Evolutionary conservation across 306 rosid genomes (phyloP), one percentile per base, ranked within the genome.

Genomic region (Myrica gale): DNA sequence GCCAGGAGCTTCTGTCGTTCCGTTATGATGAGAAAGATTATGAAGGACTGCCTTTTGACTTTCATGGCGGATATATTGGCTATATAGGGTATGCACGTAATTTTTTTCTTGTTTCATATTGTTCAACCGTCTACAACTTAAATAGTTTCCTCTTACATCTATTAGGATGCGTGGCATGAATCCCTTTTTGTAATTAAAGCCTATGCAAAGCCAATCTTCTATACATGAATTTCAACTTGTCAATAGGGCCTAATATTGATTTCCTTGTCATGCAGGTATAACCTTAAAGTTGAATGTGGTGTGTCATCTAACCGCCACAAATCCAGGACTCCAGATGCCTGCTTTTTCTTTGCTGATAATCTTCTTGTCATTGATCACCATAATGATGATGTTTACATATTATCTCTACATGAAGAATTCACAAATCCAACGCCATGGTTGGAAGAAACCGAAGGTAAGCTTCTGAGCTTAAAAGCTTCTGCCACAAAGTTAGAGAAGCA

Each of bases 51-150:
- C 99, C 99, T 8, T 96, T 96, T 74, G 98, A 96, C 83, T 96
- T 96, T 76, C 88, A 89, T 68, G 93, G 99, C 57, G 99, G 99
- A 87, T 96, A 85, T 86, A 81, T 96, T 79, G 99, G 99, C 85
- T 96, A 92, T 83, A 79, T 96, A 0, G 99, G 99, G 98, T 96
- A 89, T 70, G 98, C 84, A 78, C 73, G 75, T 48, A 52, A 43
- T 77, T 68, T 71, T 80, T 6, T 80, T 77, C 61, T 44, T 51
- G 67, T 32, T 21, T 69, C 26, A 11, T n/a, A 47, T 39, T 67
- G 17, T 47, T 54, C 47, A 60, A 69, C 76, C 4, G 68, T 50
- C 23, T 69, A 69, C 70, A 7, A 51, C 56, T 66, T 32, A 46
- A 21, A 1, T 39, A 44, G 1, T 39, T 67, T 41, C 37, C 13